A percentile compares a stretch with the other conserved stretches of the same genome.
phyloP scores from a whole-genome alignment of 2,329 filamentous ascomycete species.

The Aspergillus aculeatinus region DNA sequence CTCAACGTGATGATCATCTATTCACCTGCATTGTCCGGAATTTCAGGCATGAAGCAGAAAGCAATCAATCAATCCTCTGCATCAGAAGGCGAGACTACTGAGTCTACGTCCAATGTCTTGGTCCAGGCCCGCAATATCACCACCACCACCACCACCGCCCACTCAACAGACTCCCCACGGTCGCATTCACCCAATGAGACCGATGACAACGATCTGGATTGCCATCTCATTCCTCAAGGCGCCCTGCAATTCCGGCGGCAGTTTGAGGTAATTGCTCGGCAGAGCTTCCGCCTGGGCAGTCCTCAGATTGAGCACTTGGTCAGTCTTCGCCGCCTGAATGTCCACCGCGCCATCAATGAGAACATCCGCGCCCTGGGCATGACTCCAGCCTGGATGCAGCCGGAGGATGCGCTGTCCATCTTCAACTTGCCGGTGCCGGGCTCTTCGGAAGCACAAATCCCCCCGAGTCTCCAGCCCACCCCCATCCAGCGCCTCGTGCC shows the following conservation, averaged over 20 bases:
- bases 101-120: too few species aligned
- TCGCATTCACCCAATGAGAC: not conserved
- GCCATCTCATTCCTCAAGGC: constrained; percentile 6
- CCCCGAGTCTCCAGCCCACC: constrained; percentile 36
- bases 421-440: constrained; percentile 16
- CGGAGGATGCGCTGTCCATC: constrained; percentile 26
- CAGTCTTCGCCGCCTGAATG: constrained; percentile 35
- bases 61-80: too few species aligned
- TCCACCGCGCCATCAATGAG: constrained; percentile 33
- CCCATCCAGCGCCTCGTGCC: constrained; percentile 34
- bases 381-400: constrained; percentile 15
- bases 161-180: too few species aligned
- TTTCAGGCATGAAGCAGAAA: not conserved
- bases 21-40: too few species aligned
- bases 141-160: too few species aligned
- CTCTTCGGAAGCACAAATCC: constrained; percentile 14
- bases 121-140: too few species aligned
- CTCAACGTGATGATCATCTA: too few species aligned
- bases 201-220: not conserved
- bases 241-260: constrained; percentile 6
- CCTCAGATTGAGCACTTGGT: constrained; percentile 25
- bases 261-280: constrained; percentile 5
- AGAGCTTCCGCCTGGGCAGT: not conserved
- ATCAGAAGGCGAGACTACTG: too few species aligned
- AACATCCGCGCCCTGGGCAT: constrained; percentile 33